Evolutionary conservation across 371 early-diverging fungal genomes (phyloP).

Genomic region (Actinomucor elegans): DNA sequence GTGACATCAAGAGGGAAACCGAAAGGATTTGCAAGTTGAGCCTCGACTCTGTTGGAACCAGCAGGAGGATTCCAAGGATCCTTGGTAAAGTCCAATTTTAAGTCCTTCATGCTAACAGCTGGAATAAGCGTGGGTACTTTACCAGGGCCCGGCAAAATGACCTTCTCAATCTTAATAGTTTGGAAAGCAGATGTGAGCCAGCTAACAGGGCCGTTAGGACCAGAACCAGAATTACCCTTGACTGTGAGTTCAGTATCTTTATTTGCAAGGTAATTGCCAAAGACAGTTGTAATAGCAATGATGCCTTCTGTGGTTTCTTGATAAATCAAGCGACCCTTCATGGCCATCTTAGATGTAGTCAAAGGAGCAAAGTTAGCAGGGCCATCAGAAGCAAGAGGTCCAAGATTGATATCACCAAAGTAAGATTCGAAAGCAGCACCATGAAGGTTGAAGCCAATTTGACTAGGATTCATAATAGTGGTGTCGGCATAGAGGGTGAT

Average conservation of each 20-base stretch:
- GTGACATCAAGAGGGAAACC: constrained; percentile 57
- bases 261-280: constrained; percentile 50
- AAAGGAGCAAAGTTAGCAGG: constrained; percentile 37
- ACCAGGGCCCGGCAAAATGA: constrained; percentile 43
- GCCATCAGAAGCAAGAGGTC: constrained; percentile 40
- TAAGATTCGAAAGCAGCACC: constrained; percentile 34
- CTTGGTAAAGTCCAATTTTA: constrained; percentile 54
- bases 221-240: constrained; percentile 52
- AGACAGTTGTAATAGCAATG: constrained; percentile 49
- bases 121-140: constrained; percentile 39
- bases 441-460: constrained; percentile 51
- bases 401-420: constrained; percentile 30
- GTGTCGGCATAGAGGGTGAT: constrained; percentile 54
- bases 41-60: constrained; percentile 49
- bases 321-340: constrained; percentile 57
- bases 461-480: constrained; percentile 52
- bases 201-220: constrained; percentile 49
- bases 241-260: constrained; percentile 40
- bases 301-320: constrained; percentile 51
- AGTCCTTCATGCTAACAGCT: constrained; percentile 46
- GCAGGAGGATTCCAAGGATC: constrained; percentile 48
- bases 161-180: constrained; percentile 47
- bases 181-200: constrained; percentile 59
- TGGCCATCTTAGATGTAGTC: constrained; percentile 24
- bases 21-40: constrained; percentile 55